Evolutionary conservation across 768 basidiomycete genomes (phyloP), one percentile per base, ranked within the genome.

Genomic region (Boletus eberwhitei): DNA sequence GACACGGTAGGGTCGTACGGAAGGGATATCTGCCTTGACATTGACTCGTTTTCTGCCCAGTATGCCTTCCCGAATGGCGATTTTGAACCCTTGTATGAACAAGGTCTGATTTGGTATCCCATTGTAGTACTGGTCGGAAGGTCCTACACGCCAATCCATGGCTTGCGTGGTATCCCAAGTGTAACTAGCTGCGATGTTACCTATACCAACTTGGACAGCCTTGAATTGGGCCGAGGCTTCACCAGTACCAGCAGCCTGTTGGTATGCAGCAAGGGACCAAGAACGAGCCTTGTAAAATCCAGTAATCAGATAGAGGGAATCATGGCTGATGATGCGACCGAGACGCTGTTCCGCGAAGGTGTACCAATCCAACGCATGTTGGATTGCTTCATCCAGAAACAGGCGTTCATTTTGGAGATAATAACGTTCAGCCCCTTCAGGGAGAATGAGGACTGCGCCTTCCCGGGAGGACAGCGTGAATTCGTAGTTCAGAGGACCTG

Each of bases 381-480:
- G 13, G 17, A 54, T 53, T 1, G 67, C 68, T 39, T 64, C 57
- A 13, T 62, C 55, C 19, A 55, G 42, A 26, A 73, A 67, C 5
- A 26, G 32, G 34, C 26, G 38, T 26, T 63, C 44, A 2, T 69
- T 64, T n/a, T 53, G 56, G n/a, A 71, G 59, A 40, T 66, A 59
- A 22, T 59, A 52, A 21, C 58, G 59, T 32, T 50, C 48, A 1
- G 68, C 65, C 2, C 71, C 74, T 38, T 69, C 60, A 1, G 73
- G 71, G 13, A 73, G 62, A n/a, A 65, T 55, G 6, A 73, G 54
- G 6, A 73, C 52, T 13, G 74, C 68, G 5, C 69, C 72, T 59
- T 70, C 67, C 8, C n/a, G 9, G 7, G 60, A 57, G 22, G 63
- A 56, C 8, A 63, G 39, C 1, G 19, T 48, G 21, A 65, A 59